phyloP scores from a whole-genome alignment of 176 grass and related monocot genomes.

The Typha latifolia region DNA sequence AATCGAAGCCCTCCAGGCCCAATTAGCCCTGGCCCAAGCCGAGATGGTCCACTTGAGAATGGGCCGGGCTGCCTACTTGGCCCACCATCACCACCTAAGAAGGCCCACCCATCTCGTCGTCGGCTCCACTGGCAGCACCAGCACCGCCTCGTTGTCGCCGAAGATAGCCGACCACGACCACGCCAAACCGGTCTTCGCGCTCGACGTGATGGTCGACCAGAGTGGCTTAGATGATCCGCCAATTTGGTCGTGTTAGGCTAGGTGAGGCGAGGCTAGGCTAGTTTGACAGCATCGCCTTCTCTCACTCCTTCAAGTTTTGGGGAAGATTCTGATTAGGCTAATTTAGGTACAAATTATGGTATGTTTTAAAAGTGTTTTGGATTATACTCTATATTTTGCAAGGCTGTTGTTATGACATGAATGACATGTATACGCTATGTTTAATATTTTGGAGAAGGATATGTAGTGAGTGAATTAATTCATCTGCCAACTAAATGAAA shows the following conservation, averaged over 20 bases:
- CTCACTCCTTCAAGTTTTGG: background rate
- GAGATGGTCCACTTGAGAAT: slow-evolving; percentile 73
- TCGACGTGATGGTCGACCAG: slow-evolving; percentile 32
- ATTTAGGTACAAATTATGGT: background rate
- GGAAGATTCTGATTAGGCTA: background rate
- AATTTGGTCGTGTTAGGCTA: slow-evolving; percentile 43
- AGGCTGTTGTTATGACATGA: too few species aligned
- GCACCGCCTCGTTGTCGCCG: slow-evolving; percentile 32
- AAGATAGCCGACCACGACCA: background rate
- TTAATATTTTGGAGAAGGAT: too few species aligned
- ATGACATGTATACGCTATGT: too few species aligned
- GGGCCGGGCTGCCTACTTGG: slow-evolving; percentile 36
- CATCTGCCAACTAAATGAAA: too few species aligned
- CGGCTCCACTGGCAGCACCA: slow-evolving; percentile 12
- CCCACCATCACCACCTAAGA: slow-evolving; percentile 26
- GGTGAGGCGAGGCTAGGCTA: slow-evolving; percentile 7
- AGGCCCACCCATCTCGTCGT: background rate
- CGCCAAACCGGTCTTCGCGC: slow-evolving; percentile 19
- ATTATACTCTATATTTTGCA: background rate
- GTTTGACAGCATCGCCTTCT: background rate
- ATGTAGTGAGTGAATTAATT: too few species aligned
- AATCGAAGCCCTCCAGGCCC: slow-evolving; percentile 75
- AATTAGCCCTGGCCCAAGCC: slow-evolving; percentile 82
- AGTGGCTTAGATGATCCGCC: slow-evolving; percentile 17
- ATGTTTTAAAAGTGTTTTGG: background rate